Evolutionary conservation across 345 rosid genomes (phyloP).

Genomic region (Pistacia atlantica): DNA sequence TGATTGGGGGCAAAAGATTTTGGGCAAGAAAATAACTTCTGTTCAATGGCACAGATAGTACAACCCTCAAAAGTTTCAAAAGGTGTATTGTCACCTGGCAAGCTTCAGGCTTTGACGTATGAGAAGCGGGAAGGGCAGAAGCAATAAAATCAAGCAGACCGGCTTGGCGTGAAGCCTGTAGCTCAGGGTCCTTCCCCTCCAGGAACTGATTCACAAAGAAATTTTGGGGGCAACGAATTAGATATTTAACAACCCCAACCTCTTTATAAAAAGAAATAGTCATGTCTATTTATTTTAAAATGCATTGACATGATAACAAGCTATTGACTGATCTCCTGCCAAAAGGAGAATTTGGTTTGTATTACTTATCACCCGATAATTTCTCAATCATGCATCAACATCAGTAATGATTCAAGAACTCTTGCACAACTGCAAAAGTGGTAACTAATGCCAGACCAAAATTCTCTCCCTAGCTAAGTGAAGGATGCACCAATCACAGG

Average conservation of each 20-base stretch:
- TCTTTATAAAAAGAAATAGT: not conserved
- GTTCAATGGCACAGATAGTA: constrained; percentile 55
- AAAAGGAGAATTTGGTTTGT: not conserved
- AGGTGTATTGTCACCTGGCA: constrained; percentile 73
- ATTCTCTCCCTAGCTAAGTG: constrained; percentile 11
- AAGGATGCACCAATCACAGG: constrained; percentile 6
- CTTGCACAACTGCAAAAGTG: constrained; percentile 4
- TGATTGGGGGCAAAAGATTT: constrained; percentile 75
- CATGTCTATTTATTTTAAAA: not conserved
- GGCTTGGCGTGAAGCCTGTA: constrained; percentile 78
- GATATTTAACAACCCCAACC: not conserved
- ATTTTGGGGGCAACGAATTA: constrained; percentile 18
- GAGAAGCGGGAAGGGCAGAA: constrained; percentile 79
- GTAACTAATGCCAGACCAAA: not conserved
- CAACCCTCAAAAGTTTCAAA: constrained; percentile 67
- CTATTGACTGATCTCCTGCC: not conserved
- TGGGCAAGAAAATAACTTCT: constrained; percentile 74
- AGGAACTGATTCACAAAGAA: constrained; percentile 47
- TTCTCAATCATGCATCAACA: not conserved
- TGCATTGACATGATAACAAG: not conserved
- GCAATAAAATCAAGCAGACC: constrained; percentile 81
- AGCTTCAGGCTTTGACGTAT: constrained; percentile 79
- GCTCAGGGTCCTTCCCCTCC: constrained; percentile 75
- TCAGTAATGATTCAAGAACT: not conserved
- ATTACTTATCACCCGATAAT: not conserved